Base-by-base conservation (phyloP, 1,284 basidiomycete genomes). In the Fomitopsis betulina region DNA sequence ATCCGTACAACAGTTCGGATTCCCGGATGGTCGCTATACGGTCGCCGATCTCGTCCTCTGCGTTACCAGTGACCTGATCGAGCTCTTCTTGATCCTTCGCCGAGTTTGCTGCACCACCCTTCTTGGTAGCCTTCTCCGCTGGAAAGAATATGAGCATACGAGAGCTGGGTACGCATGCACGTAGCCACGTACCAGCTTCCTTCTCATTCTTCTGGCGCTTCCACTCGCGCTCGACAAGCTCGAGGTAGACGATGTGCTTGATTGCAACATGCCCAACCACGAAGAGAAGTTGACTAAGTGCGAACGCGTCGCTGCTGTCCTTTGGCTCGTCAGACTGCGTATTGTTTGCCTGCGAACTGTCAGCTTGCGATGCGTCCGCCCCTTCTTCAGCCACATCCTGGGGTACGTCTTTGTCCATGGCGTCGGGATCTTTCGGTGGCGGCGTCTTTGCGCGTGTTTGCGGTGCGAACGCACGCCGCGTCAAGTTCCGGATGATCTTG, bases 1-100 rank as follows among this genome's bases (percentile, higher is more conserved):
- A 78, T 2, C 94, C 93, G 67, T 91, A 95, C 15, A 98, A 77
- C 51, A 99, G 77, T 74, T 98, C 96, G 15, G 82, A 84, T 75
- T 99, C 97, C 32, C 93, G 81, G 57, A 98, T 84, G 1, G 77
- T 82, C 2, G 87, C 86, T 47, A 99, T 91, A 5, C 90, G 82
- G 60, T 99, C 97, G 17, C 95, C 96, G 65, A 98, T 96, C 69
- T 99, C 96, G 71, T 99, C 96, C 72, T 99, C 96, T 21, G 95
- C 96, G 66, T 96, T 98, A 3, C 97, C 96, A 1, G 93, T 94
- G 2, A 99, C 96, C 67, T 97, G 95, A 63, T 99, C 96, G 0
- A 99, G 84, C 69, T 98, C 95, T 66, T 96, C 94, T 15, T 77
- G 82, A 38, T 91, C 88, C 69, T 94, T 93, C 12, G 76, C 66